A percentile compares a stretch with the other conserved stretches of the same genome.
phyloP scores from a whole-genome alignment of 1,284 basidiomycete species.

The Mycosarcoma maydis region DNA sequence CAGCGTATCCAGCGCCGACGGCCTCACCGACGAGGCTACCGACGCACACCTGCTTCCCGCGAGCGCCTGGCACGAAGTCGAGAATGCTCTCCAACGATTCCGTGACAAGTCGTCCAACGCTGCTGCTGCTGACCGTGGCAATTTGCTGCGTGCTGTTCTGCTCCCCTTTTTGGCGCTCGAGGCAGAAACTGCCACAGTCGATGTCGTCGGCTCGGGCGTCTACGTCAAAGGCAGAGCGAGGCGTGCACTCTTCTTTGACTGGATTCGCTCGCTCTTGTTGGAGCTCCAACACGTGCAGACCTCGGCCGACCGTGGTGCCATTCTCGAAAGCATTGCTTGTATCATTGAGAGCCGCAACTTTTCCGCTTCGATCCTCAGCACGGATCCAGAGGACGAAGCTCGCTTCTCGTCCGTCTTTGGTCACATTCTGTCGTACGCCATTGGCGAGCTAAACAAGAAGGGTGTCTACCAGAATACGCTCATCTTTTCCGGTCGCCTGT shows the following conservation, averaged over 20 bases:
- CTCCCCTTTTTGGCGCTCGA: conserved; percentile 63
- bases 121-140: conserved; percentile 56
- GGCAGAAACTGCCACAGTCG: conserved; percentile 53
- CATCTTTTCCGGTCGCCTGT: conserved; percentile 60
- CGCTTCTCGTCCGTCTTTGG: conserved; percentile 58
- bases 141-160: conserved; percentile 53
- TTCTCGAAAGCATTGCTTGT: conserved; percentile 62
- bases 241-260: conserved; percentile 60
- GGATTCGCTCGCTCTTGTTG: conserved; percentile 56
- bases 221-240: conserved; percentile 47
- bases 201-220: conserved; percentile 36
- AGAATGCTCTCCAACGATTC: conserved; percentile 54
- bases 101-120: conserved; percentile 26
- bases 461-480: conserved; percentile 64
- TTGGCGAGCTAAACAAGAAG: conserved; percentile 65
- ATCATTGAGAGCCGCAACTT: conserved; percentile 62
- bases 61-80: conserved; percentile 60
- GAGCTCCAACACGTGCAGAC: conserved; percentile 63
- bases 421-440: conserved; percentile 58
- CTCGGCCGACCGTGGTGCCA: conserved; percentile 61
- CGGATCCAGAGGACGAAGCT: conserved; percentile 49
- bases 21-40: conserved; percentile 34
- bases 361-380: conserved; percentile 40
- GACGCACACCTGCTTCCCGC: conserved; percentile 53
- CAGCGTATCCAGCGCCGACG: conserved; percentile 34